These are phyloP conservation scores for Calocybe indica DNA, from an alignment of 768 basidiomycete species.

Conservation along the genomic window DNA sequence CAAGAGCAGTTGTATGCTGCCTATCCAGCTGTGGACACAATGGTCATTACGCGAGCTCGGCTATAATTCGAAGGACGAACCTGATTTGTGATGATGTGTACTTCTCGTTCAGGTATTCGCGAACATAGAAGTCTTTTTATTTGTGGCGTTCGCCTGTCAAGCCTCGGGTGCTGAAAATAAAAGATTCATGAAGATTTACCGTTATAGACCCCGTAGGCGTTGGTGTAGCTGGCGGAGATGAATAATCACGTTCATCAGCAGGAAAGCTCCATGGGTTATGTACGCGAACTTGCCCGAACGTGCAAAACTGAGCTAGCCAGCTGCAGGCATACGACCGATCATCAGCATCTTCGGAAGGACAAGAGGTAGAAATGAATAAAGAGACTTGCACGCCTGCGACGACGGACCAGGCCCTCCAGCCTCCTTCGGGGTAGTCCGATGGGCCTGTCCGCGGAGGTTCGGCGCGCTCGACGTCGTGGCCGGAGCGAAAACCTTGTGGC, in stretches of 20 bases:
- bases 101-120: slow-evolving; percentile 12
- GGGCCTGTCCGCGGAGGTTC: no score
- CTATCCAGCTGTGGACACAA: slow-evolving; percentile 19
- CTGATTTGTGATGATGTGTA: slow-evolving; percentile 21
- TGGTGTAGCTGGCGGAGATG: slow-evolving; percentile 13
- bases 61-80: slow-evolving; percentile 3
- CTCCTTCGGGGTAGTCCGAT: slow-evolving; percentile 15
- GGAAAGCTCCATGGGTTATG: neutral
- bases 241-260: neutral
- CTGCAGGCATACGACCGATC: neutral
- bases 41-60: neutral
- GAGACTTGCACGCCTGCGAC: slow-evolving; percentile 17
- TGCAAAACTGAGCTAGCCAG: slow-evolving; percentile 18
- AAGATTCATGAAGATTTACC: slow-evolving; percentile 3
- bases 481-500: no score
- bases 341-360: neutral
- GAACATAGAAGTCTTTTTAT: slow-evolving; percentile 18
- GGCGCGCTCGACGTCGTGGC: no score
- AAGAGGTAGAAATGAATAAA: neutral
- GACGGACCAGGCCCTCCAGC: slow-evolving; percentile 16
- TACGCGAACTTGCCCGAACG: slow-evolving; percentile 14
- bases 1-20: slow-evolving; percentile 19
- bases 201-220: slow-evolving; percentile 18
- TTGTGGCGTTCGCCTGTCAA: neutral
- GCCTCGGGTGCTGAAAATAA: no score